phyloP scores from a whole-genome alignment of 768 basidiomycete genomes.

The Lactifluus pinguis region DNA sequence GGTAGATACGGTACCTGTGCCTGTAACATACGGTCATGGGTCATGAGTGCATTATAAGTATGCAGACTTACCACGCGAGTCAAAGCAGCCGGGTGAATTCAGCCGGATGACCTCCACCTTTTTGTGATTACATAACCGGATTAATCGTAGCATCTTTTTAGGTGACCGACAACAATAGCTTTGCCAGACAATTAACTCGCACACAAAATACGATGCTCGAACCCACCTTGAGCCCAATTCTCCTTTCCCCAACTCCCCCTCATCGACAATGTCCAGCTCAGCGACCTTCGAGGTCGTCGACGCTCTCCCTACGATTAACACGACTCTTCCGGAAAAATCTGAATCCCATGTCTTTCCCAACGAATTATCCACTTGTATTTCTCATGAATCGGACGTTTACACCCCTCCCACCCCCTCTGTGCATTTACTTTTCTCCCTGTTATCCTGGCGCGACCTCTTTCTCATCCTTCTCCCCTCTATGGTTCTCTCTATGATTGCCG shows the following conservation, averaged over 20 bases:
- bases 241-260: constrained; percentile 17
- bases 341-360: constrained; percentile 18
- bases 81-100: not conserved
- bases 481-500: constrained; percentile 50
- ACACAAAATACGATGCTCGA: constrained; percentile 27
- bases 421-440: constrained; percentile 57
- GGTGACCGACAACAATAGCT: constrained; percentile 11
- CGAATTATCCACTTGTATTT: constrained; percentile 21
- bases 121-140: constrained; percentile 19
- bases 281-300: constrained; percentile 23
- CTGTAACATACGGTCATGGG: too few species aligned
- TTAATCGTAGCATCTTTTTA: not conserved
- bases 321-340: constrained; percentile 19
- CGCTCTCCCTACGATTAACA: constrained; percentile 12
- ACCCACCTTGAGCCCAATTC: constrained; percentile 1
- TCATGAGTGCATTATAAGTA: not conserved
- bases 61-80: not conserved
- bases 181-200: constrained; percentile 1
- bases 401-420: constrained; percentile 31
- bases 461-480: constrained; percentile 57
- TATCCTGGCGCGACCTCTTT: constrained; percentile 47
- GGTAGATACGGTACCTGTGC: too few species aligned
- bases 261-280: constrained; percentile 22
- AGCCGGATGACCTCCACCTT: not conserved
- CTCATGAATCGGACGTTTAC: constrained; percentile 19